Conservation (phyloP, 345 rosid species). For the Nephelium lappaceum region DNA sequence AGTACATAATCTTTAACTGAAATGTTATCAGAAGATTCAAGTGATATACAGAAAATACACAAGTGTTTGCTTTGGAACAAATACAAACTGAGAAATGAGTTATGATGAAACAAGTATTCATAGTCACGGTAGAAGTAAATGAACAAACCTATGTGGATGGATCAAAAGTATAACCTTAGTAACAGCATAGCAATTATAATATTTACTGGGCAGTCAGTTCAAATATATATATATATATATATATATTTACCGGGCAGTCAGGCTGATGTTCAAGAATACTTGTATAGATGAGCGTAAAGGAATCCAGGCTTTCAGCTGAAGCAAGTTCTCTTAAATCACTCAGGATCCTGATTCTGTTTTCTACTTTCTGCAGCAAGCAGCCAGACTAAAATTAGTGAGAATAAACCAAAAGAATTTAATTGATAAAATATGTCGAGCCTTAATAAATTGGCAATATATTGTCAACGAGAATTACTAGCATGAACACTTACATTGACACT, state of each 20-base stretch:
- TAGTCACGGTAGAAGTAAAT: neutral
- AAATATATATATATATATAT: no score
- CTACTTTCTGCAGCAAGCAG: slow-evolving; percentile 72
- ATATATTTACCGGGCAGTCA: slow-evolving; percentile 98
- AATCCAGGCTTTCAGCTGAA: slow-evolving; percentile 94
- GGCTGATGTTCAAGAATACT: slow-evolving; percentile 98
- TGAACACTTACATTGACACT: slow-evolving; percentile 71
- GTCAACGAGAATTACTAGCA: neutral
- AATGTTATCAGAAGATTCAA: slow-evolving; percentile 4
- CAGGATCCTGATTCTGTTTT: slow-evolving; percentile 82
- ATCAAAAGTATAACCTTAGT: neutral
- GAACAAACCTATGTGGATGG: neutral
- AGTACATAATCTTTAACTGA: neutral
- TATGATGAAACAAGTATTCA: neutral
- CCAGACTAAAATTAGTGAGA: slow-evolving; percentile 6
- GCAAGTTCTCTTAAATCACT: slow-evolving; percentile 97
- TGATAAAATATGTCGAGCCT: neutral
- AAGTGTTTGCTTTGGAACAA: neutral
- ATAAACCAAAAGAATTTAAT: neutral
- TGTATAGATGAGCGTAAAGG: slow-evolving; percentile 87
- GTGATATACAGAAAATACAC: neutral
- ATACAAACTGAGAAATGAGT: neutral
- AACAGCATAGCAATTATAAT: slow-evolving; percentile 18
- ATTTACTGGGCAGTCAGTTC: slow-evolving; percentile 23
- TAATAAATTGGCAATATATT: neutral